Conservation (phyloP, 768 basidiomycete species). For the Dacryopinax spathularia region DNA sequence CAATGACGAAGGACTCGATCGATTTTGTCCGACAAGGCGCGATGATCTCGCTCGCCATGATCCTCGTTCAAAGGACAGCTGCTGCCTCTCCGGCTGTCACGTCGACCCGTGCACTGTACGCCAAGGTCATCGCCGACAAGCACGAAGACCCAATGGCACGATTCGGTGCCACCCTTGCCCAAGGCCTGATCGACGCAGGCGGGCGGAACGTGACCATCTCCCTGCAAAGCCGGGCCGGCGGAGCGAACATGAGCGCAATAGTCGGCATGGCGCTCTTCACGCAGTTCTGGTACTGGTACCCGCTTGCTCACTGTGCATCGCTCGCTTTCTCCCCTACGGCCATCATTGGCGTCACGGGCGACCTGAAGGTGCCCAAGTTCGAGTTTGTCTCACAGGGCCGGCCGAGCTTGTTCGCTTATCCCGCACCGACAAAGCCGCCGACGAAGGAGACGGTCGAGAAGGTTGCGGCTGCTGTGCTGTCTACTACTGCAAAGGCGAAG, state of each 20-base stretch:
- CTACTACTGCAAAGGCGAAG: constrained; percentile 93
- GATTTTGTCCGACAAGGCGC: constrained; percentile 99
- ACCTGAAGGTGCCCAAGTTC: constrained; percentile 87
- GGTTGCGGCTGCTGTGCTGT: constrained; percentile 86
- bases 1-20: constrained; percentile 94
- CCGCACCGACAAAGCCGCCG: constrained; percentile 67
- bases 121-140: constrained; percentile 85
- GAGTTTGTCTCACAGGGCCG: constrained; percentile 80
- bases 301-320: constrained; percentile 82
- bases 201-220: constrained; percentile 93
- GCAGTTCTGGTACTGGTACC: constrained; percentile 99
- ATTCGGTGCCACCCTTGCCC: constrained; percentile 89
- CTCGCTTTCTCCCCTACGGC: constrained; percentile 91
- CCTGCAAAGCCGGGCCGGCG: constrained; percentile 84
- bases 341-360: constrained; percentile 77
- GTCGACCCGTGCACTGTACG: constrained; percentile 67
- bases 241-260: constrained; percentile 81
- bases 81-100: constrained; percentile 71
- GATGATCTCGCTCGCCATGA: constrained; percentile 88
- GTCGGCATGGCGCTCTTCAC: constrained; percentile 97
- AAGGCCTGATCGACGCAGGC: constrained; percentile 95
- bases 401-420: constrained; percentile 88
- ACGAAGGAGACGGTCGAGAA: constrained; percentile 87
- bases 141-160: constrained; percentile 99
- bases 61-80: constrained; percentile 92